Evolutionary conservation across 2,329 filamentous ascomycete species (phyloP).

Genomic region (Byssochlamys sp.): DNA sequence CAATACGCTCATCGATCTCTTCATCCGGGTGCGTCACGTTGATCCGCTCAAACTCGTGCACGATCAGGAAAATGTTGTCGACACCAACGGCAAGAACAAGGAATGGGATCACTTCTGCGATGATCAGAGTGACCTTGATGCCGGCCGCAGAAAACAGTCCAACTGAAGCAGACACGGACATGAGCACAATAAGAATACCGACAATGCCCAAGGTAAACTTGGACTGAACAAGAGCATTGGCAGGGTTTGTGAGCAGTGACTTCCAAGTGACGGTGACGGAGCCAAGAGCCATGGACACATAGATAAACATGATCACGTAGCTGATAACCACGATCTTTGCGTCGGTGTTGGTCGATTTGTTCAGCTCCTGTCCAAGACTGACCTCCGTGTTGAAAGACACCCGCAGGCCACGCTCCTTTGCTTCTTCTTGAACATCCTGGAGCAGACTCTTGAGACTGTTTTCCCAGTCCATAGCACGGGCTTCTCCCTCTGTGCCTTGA

Average conservation of each 20-base stretch:
- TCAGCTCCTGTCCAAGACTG: conserved; percentile 87
- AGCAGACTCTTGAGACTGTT: conserved; percentile 64
- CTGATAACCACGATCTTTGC: conserved; percentile 93
- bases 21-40: conserved; percentile 87
- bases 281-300: conserved; percentile 83
- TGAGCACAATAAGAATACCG: conserved; percentile 88
- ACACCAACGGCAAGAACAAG: conserved; percentile 92
- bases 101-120: conserved; percentile 96
- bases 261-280: conserved; percentile 71
- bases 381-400: conserved; percentile 93
- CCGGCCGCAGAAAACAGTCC: conserved; percentile 86
- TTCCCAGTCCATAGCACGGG: conserved; percentile 81
- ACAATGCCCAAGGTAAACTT: conserved; percentile 94
- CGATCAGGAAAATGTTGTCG: conserved; percentile 97
- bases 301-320: conserved; percentile 98
- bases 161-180: conserved; percentile 93
- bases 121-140: conserved; percentile 91
- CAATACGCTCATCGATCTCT: conserved; percentile 73
- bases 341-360: conserved; percentile 96
- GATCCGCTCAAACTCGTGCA: conserved; percentile 93
- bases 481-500: conserved; percentile 61
- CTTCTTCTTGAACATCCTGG: conserved; percentile 70
- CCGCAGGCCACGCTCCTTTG: conserved; percentile 64
- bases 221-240: conserved; percentile 79
- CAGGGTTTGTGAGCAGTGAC: conserved; percentile 70